phyloP scores from a whole-genome alignment of 2,329 filamentous ascomycete genomes.

The Pseudovirgaria hyperparasitica region DNA sequence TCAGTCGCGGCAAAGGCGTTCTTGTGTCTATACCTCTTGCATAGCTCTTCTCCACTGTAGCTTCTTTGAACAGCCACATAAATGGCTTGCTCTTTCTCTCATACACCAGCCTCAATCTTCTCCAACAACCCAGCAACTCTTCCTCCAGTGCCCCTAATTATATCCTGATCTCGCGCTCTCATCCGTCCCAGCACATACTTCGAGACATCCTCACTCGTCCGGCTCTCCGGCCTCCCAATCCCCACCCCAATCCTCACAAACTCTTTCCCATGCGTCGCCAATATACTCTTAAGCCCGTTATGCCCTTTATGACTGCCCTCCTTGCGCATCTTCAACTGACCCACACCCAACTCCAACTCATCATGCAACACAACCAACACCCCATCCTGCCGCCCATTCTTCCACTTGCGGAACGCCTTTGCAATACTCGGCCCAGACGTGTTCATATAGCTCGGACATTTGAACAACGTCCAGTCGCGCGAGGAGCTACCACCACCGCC shows the following conservation, averaged over 20 bases:
- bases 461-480: constrained; percentile 50
- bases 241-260: constrained; percentile 62
- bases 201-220: constrained; percentile 55
- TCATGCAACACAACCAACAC: constrained; percentile 74
- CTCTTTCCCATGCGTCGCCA: constrained; percentile 17
- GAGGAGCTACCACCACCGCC: constrained; percentile 1
- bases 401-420: constrained; percentile 48
- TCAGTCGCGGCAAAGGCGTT: too few relatives aligned
- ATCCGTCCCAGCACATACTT: constrained; percentile 67
- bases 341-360: constrained; percentile 64
- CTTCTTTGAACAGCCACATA: too few relatives aligned
- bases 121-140: too few relatives aligned
- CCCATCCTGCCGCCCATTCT: constrained; percentile 16
- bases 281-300: constrained; percentile 32
- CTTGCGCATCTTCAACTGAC: constrained; percentile 50
- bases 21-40: too few relatives aligned
- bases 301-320: constrained; percentile 41
- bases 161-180: constrained; percentile 22
- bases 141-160: constrained; percentile 23
- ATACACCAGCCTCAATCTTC: too few relatives aligned
- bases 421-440: constrained; percentile 60
- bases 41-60: too few relatives aligned
- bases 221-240: constrained; percentile 67
- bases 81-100: too few relatives aligned
- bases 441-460: constrained; percentile 76